Base-by-base conservation (phyloP, 352 stramenopile species). In the Phytophthora nicotianae region DNA sequence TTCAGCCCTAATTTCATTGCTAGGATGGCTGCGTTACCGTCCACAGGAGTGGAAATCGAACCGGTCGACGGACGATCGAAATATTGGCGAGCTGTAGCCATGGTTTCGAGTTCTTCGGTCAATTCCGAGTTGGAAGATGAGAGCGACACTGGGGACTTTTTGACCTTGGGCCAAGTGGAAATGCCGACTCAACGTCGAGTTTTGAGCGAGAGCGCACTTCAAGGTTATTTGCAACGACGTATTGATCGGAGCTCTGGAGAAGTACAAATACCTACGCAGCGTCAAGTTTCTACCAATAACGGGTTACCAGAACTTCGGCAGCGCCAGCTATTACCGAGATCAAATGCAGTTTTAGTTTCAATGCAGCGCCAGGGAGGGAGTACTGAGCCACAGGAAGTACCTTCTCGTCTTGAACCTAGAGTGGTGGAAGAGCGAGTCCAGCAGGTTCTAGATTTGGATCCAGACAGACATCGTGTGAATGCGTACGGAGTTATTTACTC, bases 71-170 rank as follows among this genome's bases (percentile, higher is more conserved):
- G 58, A 14, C 27, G 49, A 17, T 13, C 38, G 26, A 62, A 62
- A 27, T 67, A 56, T 17, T 67, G 59, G 59, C 47, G 37, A 56
- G 59, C 62, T 51, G 59, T 67, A 32, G 50, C 59, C 3, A 17
- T 13, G 21, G 45, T 23, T 19, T 67, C 51, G 32, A 16, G 6
- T 23, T 26, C 11, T 23, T 51, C 41, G 20, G 19, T 27, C 24
- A 23, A 38, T 49, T n/a, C 20, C 1, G 50, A 54, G 19, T 37
- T 29, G 9, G 16, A 57, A 2, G 10, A 46, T n/a, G 38, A 64
- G 11, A 14, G 27, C 3, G 41, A 59, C 1, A 29, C 24, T 17
- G 48, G 21, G n/a, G 51, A 59, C 32, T 60, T 65, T 41, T 52
- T 60, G 23, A 54, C 17, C 16, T 40, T 32, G 19, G 33, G 21